Percentiles rank a stretch among this genome's conserved stretches.
Conservation (phyloP, 306 rosid genomes). For the Albizia julibrissin region DNA sequence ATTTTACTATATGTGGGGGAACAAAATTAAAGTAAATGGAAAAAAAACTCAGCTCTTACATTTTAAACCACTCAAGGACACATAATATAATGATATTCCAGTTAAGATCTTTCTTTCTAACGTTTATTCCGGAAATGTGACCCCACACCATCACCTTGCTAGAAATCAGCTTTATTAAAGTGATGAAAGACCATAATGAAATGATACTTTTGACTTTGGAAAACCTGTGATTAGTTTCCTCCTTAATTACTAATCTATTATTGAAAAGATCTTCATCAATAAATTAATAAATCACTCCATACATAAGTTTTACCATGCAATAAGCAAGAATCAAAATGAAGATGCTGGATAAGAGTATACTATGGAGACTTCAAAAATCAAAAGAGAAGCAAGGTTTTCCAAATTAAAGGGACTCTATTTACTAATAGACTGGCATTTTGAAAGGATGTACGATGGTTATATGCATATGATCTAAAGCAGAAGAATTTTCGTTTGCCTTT, state of each 20-base stretch:
- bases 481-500: too few species aligned
- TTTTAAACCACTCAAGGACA: too few species aligned
- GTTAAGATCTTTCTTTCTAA: neutral
- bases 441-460: too few species aligned
- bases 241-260: neutral
- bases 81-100: neutral
- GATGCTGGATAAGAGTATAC: neutral
- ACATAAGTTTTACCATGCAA: neutral
- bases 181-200: constrained; percentile 12
- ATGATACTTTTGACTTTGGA: constrained; percentile 44
- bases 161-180: constrained; percentile 41
- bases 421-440: neutral
- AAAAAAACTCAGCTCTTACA: too few species aligned
- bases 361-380: too few species aligned
- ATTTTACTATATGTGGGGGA: too few species aligned
- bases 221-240: neutral
- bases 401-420: neutral
- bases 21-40: too few species aligned
- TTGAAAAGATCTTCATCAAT: neutral
- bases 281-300: neutral
- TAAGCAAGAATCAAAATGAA: neutral
- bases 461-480: too few species aligned
- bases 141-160: constrained; percentile 35
- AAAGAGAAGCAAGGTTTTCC: neutral
- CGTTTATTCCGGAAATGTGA: neutral